A percentile compares a stretch with the other conserved stretches of the same genome.
Evolutionary conservation across 2,329 filamentous ascomycete species (phyloP).

Genomic region (Penicillium freii): DNA sequence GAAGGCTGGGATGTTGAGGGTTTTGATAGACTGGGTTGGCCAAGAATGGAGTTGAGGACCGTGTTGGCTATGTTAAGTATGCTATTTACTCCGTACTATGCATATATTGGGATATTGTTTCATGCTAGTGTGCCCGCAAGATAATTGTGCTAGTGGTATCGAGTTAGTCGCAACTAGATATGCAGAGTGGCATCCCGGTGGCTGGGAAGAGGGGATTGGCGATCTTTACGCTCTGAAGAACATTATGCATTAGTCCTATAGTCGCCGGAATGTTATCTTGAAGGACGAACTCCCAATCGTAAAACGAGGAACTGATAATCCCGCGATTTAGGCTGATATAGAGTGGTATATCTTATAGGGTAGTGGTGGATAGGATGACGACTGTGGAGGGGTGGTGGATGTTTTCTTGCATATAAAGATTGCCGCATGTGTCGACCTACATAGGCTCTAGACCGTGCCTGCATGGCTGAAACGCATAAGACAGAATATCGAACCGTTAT

Average conservation of each 20-base stretch:
- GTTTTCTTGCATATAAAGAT: background rate
- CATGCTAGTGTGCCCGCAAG: background rate
- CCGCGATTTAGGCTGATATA: background rate
- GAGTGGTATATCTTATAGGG: background rate
- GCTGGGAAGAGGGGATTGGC: background rate
- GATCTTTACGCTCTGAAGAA: background rate
- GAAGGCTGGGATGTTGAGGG: background rate
- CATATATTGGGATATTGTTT: background rate
- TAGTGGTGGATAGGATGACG: background rate
- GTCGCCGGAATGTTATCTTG: background rate
- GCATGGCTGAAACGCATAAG: background rate
- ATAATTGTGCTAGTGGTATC: background rate
- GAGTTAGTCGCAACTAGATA: background rate
- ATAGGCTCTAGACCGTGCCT: conserved; percentile 1
- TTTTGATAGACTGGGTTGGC: background rate
- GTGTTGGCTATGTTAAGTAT: background rate
- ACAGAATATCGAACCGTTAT: background rate
- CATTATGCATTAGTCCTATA: background rate
- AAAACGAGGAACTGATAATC: background rate
- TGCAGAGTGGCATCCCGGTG: background rate
- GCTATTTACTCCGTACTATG: background rate
- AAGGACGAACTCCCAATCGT: background rate
- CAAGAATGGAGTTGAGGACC: background rate
- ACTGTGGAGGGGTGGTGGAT: background rate
- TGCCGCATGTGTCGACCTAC: conserved; percentile 9